Percentiles rank a stretch among this genome's conserved stretches.
Evolutionary conservation across 2,329 filamentous ascomycete species (phyloP).

Genomic region (Arthrobotrys pseudoclavata): DNA sequence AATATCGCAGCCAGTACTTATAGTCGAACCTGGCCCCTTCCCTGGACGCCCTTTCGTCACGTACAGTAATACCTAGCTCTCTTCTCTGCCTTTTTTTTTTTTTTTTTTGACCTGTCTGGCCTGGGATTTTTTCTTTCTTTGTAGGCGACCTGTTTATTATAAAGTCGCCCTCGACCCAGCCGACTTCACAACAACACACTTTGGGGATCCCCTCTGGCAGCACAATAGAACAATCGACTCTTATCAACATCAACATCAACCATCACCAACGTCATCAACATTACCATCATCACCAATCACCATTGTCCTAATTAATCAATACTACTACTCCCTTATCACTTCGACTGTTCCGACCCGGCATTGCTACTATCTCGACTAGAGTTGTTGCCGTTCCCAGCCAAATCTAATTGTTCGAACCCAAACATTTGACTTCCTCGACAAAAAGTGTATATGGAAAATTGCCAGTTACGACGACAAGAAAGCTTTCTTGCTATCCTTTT

Average conservation of each 20-base stretch:
- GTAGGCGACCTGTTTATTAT: slow-evolving; percentile 46
- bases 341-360: slow-evolving; percentile 24
- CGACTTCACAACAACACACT: slow-evolving; percentile 46
- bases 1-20: slow-evolving; percentile 49
- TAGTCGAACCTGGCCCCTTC: slow-evolving; percentile 25
- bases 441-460: slow-evolving; percentile 60
- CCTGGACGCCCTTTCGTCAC: slow-evolving; percentile 55
- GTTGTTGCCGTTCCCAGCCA: slow-evolving; percentile 50
- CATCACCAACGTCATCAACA: not conserved
- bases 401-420: slow-evolving; percentile 53
- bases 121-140: slow-evolving; percentile 7
- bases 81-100: slow-evolving; percentile 1
- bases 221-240: slow-evolving; percentile 13
- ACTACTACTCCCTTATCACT: slow-evolving; percentile 1
- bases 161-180: slow-evolving; percentile 48
- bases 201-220: slow-evolving; percentile 14
- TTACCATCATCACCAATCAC: not conserved
- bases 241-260: not conserved
- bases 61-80: slow-evolving; percentile 4
- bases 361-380: slow-evolving; percentile 28
- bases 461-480: slow-evolving; percentile 57
- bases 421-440: slow-evolving; percentile 52
- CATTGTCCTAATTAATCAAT: not conserved
- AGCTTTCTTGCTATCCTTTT: slow-evolving; percentile 58
- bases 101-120: slow-evolving; percentile 19